Evolutionary conservation across 78 protist species (phyloP), one percentile per base, ranked within the genome.

Genomic region (Cavenderia fasciculata): DNA sequence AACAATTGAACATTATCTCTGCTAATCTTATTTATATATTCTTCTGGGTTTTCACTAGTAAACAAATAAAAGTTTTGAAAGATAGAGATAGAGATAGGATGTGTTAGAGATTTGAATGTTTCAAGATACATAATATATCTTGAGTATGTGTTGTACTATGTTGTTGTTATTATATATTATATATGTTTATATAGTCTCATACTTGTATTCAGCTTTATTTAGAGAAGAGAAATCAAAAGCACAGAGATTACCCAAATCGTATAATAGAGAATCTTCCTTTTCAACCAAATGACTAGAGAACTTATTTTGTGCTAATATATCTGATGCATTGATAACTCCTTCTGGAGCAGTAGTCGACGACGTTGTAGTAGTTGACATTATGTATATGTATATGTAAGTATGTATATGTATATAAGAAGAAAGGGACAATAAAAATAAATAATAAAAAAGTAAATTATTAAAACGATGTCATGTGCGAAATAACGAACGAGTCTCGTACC

Each of bases 1-100:
- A 87, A 87, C 56, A 87, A 70, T 63, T 87, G 93, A 46, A 73
- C 74, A 76, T 87, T 87, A 43, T 87, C 86, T 63, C 78, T 71
- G 27, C 86, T 10, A 31, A 82, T 68, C 23, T 82, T 68, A 4
- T 68, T 56, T 40, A 82, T 21, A 82, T 82, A 82, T 68, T 82
- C 61, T 54, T 40, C 51, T 82, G 72, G 65, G 8, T 68, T 43
- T 68, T 38, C 44, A 65, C 87, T 78, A 40, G 23, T n/a, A n/a
- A n/a, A n/a, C n/a, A n/a, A n/a, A n/a, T n/a, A n/a, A n/a, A n/a
- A n/a, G n/a, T n/a, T n/a, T n/a, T n/a, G n/a, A n/a, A n/a, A n/a
- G n/a, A n/a, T n/a, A n/a, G n/a, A n/a, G n/a, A n/a, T n/a, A n/a
- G n/a, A n/a, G n/a, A n/a, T n/a, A n/a, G n/a, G n/a, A n/a, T n/a